Conservation (phyloP, 768 basidiomycete species). For the Porphyrellus cyaneotinctus region DNA sequence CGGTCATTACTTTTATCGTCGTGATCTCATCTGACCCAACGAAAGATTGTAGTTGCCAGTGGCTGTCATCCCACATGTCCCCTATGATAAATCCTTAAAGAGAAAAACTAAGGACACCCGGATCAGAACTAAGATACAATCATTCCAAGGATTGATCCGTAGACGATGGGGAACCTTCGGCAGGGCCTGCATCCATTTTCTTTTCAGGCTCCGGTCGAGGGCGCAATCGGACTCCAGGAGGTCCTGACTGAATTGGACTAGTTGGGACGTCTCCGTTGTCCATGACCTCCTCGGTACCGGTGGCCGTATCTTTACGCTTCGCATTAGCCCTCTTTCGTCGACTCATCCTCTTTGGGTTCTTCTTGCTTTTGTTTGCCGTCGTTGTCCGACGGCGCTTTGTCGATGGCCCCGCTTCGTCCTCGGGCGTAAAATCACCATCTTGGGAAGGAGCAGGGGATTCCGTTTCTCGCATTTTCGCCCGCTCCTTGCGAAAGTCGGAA, state of each 20-base stretch:
- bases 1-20: not conserved
- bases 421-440: slow-evolving; percentile 27
- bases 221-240: slow-evolving; percentile 35
- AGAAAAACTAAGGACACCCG: not conserved
- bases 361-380: slow-evolving; percentile 12
- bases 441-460: slow-evolving; percentile 18
- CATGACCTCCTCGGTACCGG: slow-evolving; percentile 12
- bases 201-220: slow-evolving; percentile 38
- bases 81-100: not conserved
- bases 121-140: not conserved
- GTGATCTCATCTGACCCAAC: not conserved
- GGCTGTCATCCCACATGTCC: not conserved
- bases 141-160: slow-evolving; percentile 2
- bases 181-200: slow-evolving; percentile 9
- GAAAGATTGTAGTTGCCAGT: not conserved
- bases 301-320: not conserved
- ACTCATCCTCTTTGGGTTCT: not conserved
- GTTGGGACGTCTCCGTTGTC: slow-evolving; percentile 9
- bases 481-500: slow-evolving; percentile 65
- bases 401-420: slow-evolving; percentile 23
- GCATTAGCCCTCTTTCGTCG: slow-evolving; percentile 1
- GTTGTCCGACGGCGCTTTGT: slow-evolving; percentile 32
- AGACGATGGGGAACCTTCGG: slow-evolving; percentile 8
- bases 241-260: slow-evolving; percentile 14
- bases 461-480: slow-evolving; percentile 14